Base-by-base conservation (phyloP, 257 asterid species). In the Linaria vulgaris region DNA sequence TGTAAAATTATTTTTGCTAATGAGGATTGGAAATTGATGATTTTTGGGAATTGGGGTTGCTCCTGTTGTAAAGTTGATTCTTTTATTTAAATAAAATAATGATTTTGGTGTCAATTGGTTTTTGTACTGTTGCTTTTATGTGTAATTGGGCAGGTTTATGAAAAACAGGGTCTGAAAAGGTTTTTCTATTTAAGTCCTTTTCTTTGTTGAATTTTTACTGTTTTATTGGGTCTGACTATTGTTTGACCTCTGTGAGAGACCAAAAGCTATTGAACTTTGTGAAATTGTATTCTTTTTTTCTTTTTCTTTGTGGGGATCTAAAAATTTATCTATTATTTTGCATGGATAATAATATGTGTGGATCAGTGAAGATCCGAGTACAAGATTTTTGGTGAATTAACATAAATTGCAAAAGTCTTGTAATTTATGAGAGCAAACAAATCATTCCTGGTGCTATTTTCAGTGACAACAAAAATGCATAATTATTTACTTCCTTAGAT, bases 21-120 rank as follows among this genome's bases (percentile, higher is more conserved):
- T 64, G 52, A 23, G 69, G 43, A 10, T 22, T 51, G 52, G n/a
- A 43, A 21, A 49, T 5, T 49, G 10, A 27, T 20, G 59, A 12
- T 44, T n/a, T 46, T 48, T 63, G 48, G 49, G 12, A 46, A 43
- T 63, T 16, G 58, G 22, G 41, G 8, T 12, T 63, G 31, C 16
- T 30, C 37, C 46, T 49, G 38, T 8, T 50, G 21, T 45, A 2
- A 44, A 38, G 4, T 14, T 9, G 16, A 52, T 51, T 48, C 30
- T n/a, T n/a, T n/a, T n/a, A n/a, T n/a, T n/a, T n/a, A n/a, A n/a
- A n/a, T n/a, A n/a, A n/a, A n/a, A n/a, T n/a, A n/a, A n/a, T 48
- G 5, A 12, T 0, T 44, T 24, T 34, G 21, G 22, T 50, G 45
- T 7, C 31, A 11, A 6, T 2, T 31, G 27, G 15, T 53, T 9